A percentile compares a stretch with the other conserved stretches of the same genome.
Conservation (phyloP, 495 filamentous ascomycete genomes). For the Aspergillus affinis region DNA sequence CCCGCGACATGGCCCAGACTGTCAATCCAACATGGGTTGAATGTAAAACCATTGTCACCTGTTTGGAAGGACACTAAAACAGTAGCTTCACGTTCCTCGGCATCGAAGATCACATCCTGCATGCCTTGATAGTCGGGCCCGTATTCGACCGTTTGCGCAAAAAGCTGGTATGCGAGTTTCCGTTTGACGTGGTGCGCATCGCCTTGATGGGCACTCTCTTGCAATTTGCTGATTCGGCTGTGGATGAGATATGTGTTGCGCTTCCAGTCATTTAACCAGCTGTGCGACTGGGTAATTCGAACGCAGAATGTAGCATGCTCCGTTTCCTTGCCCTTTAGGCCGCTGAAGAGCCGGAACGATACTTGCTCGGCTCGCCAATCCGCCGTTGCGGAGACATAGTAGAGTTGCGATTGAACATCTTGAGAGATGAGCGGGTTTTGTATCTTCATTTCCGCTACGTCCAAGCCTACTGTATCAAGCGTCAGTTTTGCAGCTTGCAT, state of each 20-base stretch:
- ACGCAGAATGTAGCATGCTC: constrained; percentile 56
- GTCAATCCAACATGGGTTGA: constrained; percentile 71
- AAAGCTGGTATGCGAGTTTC: constrained; percentile 76
- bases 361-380: constrained; percentile 41
- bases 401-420: constrained; percentile 40
- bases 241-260: constrained; percentile 57
- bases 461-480: constrained; percentile 23
- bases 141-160: constrained; percentile 70
- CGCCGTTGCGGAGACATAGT: constrained; percentile 35
- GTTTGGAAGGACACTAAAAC: constrained; percentile 65
- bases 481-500: too few relatives aligned
- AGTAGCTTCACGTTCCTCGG: constrained; percentile 68
- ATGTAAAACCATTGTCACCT: constrained; percentile 60
- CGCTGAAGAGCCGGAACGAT: constrained; percentile 26
- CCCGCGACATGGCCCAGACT: constrained; percentile 59
- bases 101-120: constrained; percentile 74
- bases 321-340: constrained; percentile 26
- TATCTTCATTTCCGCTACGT: constrained; percentile 61
- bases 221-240: constrained; percentile 49
- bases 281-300: not conserved
- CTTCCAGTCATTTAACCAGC: constrained; percentile 50
- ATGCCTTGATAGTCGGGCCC: constrained; percentile 66
- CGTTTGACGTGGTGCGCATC: constrained; percentile 61
- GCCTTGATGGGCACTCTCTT: constrained; percentile 47
- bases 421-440: constrained; percentile 60